Evolutionary conservation across 2,329 filamentous ascomycete genomes (phyloP).

Genomic region (Pseudopyrenochaeta lycopersici): DNA sequence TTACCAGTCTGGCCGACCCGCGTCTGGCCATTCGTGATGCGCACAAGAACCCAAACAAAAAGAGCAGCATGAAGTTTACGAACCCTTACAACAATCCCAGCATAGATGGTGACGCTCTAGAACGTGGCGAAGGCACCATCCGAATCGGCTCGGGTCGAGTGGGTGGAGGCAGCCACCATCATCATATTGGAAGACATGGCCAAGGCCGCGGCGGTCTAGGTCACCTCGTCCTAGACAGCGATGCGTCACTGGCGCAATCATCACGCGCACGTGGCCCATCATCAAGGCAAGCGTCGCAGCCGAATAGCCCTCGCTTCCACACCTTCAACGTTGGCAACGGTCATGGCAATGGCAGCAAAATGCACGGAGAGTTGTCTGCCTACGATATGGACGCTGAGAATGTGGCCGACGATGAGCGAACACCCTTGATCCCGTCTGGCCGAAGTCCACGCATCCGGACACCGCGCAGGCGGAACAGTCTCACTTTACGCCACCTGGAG

Average conservation of each 20-base stretch:
- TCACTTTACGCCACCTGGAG: conserved; percentile 74
- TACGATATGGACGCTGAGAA: conserved; percentile 86
- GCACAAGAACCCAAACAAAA: conserved; percentile 71
- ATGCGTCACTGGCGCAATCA: conserved; percentile 73
- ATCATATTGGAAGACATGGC: conserved; percentile 82
- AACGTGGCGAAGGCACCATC: conserved; percentile 50
- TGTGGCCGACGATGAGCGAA: conserved; percentile 85
- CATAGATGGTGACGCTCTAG: conserved; percentile 55
- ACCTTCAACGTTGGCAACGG: conserved; percentile 55
- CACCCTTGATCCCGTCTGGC: conserved; percentile 75
- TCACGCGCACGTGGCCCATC: conserved; percentile 69
- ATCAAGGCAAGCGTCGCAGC: conserved; percentile 70
- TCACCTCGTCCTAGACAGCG: conserved; percentile 68
- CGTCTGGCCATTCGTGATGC: conserved; percentile 67
- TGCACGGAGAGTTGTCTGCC: conserved; percentile 69
- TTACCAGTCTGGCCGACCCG: conserved; percentile 72
- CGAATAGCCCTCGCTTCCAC: conserved; percentile 70
- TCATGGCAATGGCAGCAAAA: conserved; percentile 55
- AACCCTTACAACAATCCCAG: conserved; percentile 73
- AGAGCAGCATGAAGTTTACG: conserved; percentile 96
- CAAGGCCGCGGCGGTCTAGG: conserved; percentile 74
- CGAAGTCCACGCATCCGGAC: conserved; percentile 64
- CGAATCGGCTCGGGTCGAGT: conserved; percentile 54
- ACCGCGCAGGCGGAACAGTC: conserved; percentile 62
- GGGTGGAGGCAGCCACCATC: conserved; percentile 74